Evolutionary conservation across 371 early-diverging fungal genomes (phyloP), one percentile per base, ranked within the genome.

Genomic region (Mortierella polycephala): DNA sequence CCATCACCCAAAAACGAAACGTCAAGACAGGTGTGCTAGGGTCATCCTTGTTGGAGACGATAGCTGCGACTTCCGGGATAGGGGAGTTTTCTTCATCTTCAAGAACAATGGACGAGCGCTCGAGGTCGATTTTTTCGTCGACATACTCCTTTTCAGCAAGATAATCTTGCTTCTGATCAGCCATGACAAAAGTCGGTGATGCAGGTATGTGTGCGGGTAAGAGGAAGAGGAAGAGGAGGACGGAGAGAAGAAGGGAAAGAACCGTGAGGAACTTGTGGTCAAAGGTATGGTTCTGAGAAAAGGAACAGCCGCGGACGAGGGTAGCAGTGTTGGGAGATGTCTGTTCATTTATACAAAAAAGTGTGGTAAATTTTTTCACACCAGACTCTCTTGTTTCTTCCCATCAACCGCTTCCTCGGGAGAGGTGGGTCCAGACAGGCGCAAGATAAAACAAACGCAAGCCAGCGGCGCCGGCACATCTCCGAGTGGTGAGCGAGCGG

Each of bases 1-100:
- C 92, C 68, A 94, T 83, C 4, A 92, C 61, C 85, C 88, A 90
- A 39, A 90, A 87, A 54, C 96, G 86, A 68, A 93, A 90, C 18
- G 96, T 94, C 65, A 93, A 72, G 20, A 87, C 85, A 1, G 94
- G 93, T 56, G 89, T 60, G 1, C 85, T 71, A 10, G 90, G 85
- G 64, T 91, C 88, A 62, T 93, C 93, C 20, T 80, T 82, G 63
- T 79, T 79, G 55, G 71, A 65, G 69, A 79, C 79, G 47, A 72
- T 68, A 47, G 73, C 69, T 12, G 73, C 73, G 21, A 79, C 79
- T 46, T 79, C 79, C 21, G 71, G 72, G 20, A 79, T 79, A 45
- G 79, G 79, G 30, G 79, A 79, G 62, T 79, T 72, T 53, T 79
- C 79, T 23, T 72, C 79, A 41, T 79, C 79, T n/a, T 72, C 72